Conservation (phyloP, 2,329 filamentous ascomycete genomes). For the Emmonsiellopsis sp. region DNA sequence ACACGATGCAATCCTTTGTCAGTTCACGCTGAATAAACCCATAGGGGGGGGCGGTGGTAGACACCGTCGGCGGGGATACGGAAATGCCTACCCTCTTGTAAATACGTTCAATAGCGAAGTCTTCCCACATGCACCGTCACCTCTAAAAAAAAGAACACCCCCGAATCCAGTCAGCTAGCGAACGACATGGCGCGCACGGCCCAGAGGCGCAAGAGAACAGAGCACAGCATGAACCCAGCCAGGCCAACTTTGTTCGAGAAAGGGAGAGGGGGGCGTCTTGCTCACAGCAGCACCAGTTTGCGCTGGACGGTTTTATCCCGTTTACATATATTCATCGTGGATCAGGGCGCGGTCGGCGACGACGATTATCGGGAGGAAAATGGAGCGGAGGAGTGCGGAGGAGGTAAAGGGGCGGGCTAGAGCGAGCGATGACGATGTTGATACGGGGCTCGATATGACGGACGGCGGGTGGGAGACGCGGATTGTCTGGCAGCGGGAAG, state of each 20-base stretch:
- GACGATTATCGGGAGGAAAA: neutral
- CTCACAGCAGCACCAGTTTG: slow-evolving; percentile 85
- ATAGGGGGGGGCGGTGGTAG: neutral
- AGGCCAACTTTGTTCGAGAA: neutral
- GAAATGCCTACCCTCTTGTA: slow-evolving; percentile 64
- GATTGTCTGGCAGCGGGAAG: too few species aligned
- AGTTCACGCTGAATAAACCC: neutral
- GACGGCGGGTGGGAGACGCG: too few species aligned
- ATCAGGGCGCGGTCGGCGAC: neutral
- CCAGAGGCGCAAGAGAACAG: neutral
- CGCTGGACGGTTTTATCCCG: slow-evolving; percentile 80
- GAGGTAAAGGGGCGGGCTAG: neutral
- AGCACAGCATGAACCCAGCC: neutral
- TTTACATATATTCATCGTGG: slow-evolving; percentile 51
- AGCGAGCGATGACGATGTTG: too few species aligned
- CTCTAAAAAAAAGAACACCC: slow-evolving; percentile 42
- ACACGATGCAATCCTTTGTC: slow-evolving; percentile 8
- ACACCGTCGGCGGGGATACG: neutral
- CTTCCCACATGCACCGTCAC: slow-evolving; percentile 94
- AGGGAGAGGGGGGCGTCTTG: slow-evolving; percentile 5
- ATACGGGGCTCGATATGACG: too few species aligned
- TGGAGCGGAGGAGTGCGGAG: neutral
- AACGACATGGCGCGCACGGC: neutral
- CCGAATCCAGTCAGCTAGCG: neutral
- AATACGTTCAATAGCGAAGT: slow-evolving; percentile 97